Conservation (phyloP, 257 asterid genomes). For the Fraxinus excelsior region DNA sequence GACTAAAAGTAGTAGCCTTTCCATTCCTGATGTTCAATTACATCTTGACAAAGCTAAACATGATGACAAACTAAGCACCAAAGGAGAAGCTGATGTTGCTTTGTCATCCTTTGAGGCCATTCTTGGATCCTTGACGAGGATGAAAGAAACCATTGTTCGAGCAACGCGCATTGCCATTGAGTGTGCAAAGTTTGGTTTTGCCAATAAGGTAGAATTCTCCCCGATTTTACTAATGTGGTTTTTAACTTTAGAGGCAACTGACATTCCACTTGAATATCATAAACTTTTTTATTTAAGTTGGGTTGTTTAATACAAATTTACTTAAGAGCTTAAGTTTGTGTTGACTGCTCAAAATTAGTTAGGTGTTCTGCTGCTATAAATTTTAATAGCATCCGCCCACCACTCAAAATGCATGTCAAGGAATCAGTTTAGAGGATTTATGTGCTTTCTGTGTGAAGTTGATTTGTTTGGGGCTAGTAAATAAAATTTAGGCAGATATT, state of each 20-base stretch:
- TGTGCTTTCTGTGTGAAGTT: background rate
- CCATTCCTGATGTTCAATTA: conserved; percentile 55
- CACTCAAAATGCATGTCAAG: background rate
- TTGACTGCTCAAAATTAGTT: background rate
- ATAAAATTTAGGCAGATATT: background rate
- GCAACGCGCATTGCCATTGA: conserved; percentile 88
- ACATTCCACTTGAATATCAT: conserved; percentile 4
- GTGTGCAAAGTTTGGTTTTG: conserved; percentile 82
- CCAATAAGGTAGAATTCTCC: conserved; percentile 62
- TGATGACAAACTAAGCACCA: conserved; percentile 59
- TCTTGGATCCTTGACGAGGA: conserved; percentile 74
- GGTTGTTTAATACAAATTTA: background rate
- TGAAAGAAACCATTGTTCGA: conserved; percentile 80
- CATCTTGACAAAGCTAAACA: conserved; percentile 50
- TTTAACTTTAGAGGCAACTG: conserved; percentile 5
- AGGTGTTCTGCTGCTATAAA: background rate
- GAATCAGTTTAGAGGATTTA: background rate
- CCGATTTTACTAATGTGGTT: conserved; percentile 17
- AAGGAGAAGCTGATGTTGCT: conserved; percentile 49
- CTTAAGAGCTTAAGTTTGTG: background rate
- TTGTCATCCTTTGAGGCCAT: conserved; percentile 68
- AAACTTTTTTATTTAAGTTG: background rate
- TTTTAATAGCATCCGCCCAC: background rate
- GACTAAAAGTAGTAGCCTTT: conserved; percentile 46
- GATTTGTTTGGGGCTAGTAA: background rate